Evolutionary conservation across 805 yeast species (phyloP).

Genomic region (Isabelozyma heimii): DNA sequence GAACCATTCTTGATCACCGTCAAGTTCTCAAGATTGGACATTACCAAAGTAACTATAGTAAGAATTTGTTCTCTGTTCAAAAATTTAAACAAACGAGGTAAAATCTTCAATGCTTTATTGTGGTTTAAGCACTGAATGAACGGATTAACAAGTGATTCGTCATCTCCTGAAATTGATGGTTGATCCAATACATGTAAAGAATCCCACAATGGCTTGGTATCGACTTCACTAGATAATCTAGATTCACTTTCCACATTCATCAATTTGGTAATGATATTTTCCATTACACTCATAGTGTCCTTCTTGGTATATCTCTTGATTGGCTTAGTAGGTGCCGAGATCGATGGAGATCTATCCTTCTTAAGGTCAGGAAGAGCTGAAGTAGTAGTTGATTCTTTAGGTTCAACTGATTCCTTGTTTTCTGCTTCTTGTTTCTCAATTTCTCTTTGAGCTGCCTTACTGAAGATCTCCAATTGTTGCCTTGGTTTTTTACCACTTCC

Average conservation of each 20-base stretch:
- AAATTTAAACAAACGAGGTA: slow-evolving; percentile 86
- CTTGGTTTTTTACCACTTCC: slow-evolving; percentile 84
- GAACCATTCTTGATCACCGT: slow-evolving; percentile 78
- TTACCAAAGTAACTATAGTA: slow-evolving; percentile 71
- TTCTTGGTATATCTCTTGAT: slow-evolving; percentile 35
- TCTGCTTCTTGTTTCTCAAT: slow-evolving; percentile 30
- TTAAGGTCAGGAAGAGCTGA: slow-evolving; percentile 10
- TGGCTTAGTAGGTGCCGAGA: slow-evolving; percentile 30
- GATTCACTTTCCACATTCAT: slow-evolving; percentile 72
- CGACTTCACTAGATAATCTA: slow-evolving; percentile 31
- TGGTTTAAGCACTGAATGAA: slow-evolving; percentile 79
- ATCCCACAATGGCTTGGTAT: slow-evolving; percentile 62
- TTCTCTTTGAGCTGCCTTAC: slow-evolving; percentile 50
- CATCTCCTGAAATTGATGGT: slow-evolving; percentile 49
- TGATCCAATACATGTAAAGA: slow-evolving; percentile 71
- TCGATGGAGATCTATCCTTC: slow-evolving; percentile 27
- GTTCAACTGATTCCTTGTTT: slow-evolving; percentile 15
- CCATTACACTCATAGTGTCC: slow-evolving; percentile 63
- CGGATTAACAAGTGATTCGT: slow-evolving; percentile 58
- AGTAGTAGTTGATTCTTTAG: slow-evolving; percentile 9
- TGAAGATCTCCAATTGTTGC: slow-evolving; percentile 69
- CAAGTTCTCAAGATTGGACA: slow-evolving; percentile 76
- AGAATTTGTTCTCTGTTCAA: slow-evolving; percentile 72
- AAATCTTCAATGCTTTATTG: slow-evolving; percentile 84
- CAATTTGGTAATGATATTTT: slow-evolving; percentile 72